phyloP scores from a whole-genome alignment of 257 asterid genomes.

The Solanum dulcamara region DNA sequence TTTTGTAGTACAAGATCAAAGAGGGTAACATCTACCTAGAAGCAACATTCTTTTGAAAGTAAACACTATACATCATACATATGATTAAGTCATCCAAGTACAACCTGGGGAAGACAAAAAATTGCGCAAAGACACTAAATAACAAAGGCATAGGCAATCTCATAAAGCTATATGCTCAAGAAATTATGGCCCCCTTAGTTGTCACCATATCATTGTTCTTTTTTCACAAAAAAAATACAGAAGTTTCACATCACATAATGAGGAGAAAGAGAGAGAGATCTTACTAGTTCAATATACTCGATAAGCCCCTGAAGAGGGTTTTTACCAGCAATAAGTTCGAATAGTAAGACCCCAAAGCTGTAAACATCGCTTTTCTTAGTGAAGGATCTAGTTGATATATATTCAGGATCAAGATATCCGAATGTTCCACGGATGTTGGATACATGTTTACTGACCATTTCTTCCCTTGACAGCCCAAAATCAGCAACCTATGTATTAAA shows the following conservation, averaged over 20 bases:
- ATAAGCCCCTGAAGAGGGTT: constrained; percentile 89
- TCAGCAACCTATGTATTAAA: constrained; percentile 61
- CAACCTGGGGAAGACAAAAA: neutral
- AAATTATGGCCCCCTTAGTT: neutral
- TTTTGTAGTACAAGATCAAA: neutral
- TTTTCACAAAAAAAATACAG: neutral
- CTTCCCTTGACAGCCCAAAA: constrained; percentile 97
- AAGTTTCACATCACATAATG: neutral
- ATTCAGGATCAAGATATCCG: constrained; percentile 95
- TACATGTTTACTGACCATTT: constrained; percentile 54
- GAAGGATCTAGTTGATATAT: constrained; percentile 71
- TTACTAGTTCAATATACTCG: constrained; percentile 85
- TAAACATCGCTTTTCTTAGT: constrained; percentile 91
- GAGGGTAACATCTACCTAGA: neutral
- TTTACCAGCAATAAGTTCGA: constrained; percentile 85
- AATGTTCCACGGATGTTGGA: constrained; percentile 78
- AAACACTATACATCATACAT: neutral
- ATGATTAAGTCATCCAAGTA: neutral
- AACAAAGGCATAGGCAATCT: neutral
- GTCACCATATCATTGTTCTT: neutral
- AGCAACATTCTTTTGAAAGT: neutral
- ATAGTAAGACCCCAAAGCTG: constrained; percentile 83
- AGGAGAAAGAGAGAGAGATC: constrained; percentile 8
- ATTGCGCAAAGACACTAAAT: neutral
- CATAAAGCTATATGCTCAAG: neutral